Percentiles rank a stretch among this genome's conserved stretches.
Conservation (phyloP, 2,329 filamentous ascomycete genomes). For the Didymella pinodella region DNA sequence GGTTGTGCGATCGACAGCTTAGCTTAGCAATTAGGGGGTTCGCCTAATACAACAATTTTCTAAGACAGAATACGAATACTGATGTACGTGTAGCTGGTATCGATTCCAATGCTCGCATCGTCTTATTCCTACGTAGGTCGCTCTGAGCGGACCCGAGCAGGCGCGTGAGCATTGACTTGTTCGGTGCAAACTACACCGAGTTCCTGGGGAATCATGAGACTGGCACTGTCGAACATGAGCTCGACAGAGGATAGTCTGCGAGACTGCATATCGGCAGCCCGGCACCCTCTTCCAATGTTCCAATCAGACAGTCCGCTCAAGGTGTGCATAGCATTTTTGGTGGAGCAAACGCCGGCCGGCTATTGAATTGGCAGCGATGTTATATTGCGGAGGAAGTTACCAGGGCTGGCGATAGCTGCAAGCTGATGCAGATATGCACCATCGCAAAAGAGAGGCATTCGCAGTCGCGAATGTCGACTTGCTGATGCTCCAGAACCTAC, state of each 20-base stretch:
- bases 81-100: background rate
- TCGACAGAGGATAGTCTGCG: slow-evolving; percentile 6
- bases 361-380: slow-evolving; percentile 23
- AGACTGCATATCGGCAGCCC: background rate
- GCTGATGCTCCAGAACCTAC: slow-evolving; percentile 7
- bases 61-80: background rate
- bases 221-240: background rate
- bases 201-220: background rate
- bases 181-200: slow-evolving; percentile 20
- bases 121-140: slow-evolving; percentile 8
- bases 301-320: background rate
- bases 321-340: slow-evolving; percentile 17
- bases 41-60: slow-evolving; percentile 5
- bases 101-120: background rate
- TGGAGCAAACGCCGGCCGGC: slow-evolving; percentile 40
- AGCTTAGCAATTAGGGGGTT: slow-evolving; percentile 3
- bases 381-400: slow-evolving; percentile 30
- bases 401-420: slow-evolving; percentile 22
- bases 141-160: slow-evolving; percentile 20
- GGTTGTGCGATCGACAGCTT: slow-evolving; percentile 9
- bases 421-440: background rate
- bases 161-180: slow-evolving; percentile 1
- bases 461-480: slow-evolving; percentile 1
- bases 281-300: background rate
- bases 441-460: background rate